Base-by-base conservation (phyloP, 768 basidiomycete genomes). In the Boletus rubescentipes region DNA sequence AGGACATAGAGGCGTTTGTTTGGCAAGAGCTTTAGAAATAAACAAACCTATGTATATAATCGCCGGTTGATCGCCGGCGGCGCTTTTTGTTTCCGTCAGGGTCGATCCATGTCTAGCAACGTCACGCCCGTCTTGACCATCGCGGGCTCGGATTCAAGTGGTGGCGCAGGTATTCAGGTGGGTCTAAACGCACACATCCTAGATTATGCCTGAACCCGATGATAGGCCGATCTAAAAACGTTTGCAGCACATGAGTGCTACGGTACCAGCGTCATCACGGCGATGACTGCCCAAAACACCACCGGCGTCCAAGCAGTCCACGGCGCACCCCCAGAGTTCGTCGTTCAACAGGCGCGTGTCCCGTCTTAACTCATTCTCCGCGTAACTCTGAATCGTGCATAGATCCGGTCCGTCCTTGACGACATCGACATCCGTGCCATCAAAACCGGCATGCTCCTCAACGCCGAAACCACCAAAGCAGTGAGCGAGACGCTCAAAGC, bases 91-190 rank as follows among this genome's bases (percentile, higher is more conserved):
- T 40, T 32, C 21, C 26, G 15, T 11, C n/a, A n/a, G n/a, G n/a
- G n/a, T n/a, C 18, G 39, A 16, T 14, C n/a, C 10, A 68, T 59
- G 64, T 34, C 34, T 2, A 39, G 29, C 32, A 26, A 34, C 5
- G 31, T 53, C 4, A 74, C 72, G 2, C 67, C 77, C 1, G 74
- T 88, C 1, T 65, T 92, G 50, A 87, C 88, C 0, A 90, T 92
- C 9, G 89, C 89, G 18, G 87, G 92, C 9, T 84, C 89, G 14
- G 93, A 95, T 63, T 82, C 86, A 2, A 81, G 89, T 30, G 91
- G 91, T 21, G 93, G 93, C 2, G 93, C 93, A 30, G 94, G 93
- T 0, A 92, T 97, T 23, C 93, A 95, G 75, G 91, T 87, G 57
- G 59, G 72, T 39, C 6, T 1, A 12, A 9, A 51, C 31, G 58